These are phyloP conservation scores for Trametes pubescens DNA, from an alignment of 1,284 basidiomycete genomes.

Conservation along the genomic window DNA sequence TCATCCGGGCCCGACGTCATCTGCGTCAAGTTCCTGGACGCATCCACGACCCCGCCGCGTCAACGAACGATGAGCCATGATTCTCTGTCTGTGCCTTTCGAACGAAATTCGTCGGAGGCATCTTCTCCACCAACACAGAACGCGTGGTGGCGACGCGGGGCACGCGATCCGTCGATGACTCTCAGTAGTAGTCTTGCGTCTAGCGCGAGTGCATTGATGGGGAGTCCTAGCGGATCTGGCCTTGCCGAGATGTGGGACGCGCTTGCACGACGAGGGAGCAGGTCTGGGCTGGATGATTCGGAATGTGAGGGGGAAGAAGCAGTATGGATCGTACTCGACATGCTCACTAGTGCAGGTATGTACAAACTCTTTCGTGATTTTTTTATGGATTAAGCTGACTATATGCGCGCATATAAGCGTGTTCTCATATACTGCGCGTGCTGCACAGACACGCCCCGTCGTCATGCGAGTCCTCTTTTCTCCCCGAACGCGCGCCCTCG, in stretches of 20 bases:
- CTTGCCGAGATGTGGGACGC: conserved; percentile 33
- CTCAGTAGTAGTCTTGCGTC: conserved; percentile 27
- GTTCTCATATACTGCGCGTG: conserved; percentile 63
- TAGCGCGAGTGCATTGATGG: conserved; percentile 31
- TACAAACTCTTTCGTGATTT: conserved; percentile 2
- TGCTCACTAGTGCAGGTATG: conserved; percentile 61
- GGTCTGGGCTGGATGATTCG: conserved; percentile 24
- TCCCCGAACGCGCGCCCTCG: conserved; percentile 36
- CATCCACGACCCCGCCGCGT: neutral
- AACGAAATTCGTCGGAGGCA: conserved; percentile 4
- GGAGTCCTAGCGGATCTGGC: conserved; percentile 19
- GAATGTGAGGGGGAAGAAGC: conserved; percentile 39
- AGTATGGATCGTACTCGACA: conserved; percentile 67
- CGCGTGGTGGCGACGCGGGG: conserved; percentile 39
- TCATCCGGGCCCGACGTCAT: conserved; percentile 18
- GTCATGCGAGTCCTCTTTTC: conserved; percentile 55
- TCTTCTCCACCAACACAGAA: conserved; percentile 13
- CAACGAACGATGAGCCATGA: conserved; percentile 26
- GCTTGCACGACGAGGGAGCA: conserved; percentile 28
- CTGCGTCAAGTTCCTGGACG: conserved; percentile 15
- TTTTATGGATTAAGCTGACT: conserved; percentile 1
- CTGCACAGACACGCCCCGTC: conserved; percentile 61
- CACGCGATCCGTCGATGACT: conserved; percentile 32
- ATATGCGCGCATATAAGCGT: conserved; percentile 48
- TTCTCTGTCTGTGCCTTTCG: neutral